Evolutionary conservation across 345 rosid species (phyloP), one percentile per base, ranked within the genome.

Genomic region (Camelina neglecta): DNA sequence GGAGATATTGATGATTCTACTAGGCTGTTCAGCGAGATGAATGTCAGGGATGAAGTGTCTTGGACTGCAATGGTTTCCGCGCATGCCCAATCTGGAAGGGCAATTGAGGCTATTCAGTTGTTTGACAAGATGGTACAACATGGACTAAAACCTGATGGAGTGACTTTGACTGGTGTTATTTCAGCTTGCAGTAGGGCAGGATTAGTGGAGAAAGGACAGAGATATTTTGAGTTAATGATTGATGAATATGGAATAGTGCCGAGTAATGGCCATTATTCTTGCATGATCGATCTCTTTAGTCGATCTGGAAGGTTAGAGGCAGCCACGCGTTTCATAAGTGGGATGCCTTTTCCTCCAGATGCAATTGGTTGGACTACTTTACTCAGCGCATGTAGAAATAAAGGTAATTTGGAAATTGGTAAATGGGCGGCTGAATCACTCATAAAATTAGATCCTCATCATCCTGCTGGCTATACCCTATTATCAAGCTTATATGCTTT

Each of bases 171-270:
- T 13, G 93, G 90, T 47, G 93, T 92, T 76, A 84, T 94, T 60
- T 89, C 95, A 67, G 98, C 98, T 39, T 94, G 97, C 83, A 87
- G 97, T 67, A 87, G 97, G 81, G 90, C 97, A 11, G 97, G 97
- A 57, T 72, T 92, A 67, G 93, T 90, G 72, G 95, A 87, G 73
- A 86, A 89, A 82, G 98, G 98, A 42, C 70, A 74, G 7, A 75
- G 55, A 21, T 90, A 86, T 79, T 92, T 94, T 63, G 86, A 89
- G 33, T 85, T 88, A 20, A 88, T 93, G 95, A 50, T 80, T 18
- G 73, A 80, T 50, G 83, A 90, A 41, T 84, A 90, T 74, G 80
- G 88, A 51, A 85, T 90, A 57, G 76, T 73, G 21, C 96, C 92
- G 4, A 81, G 54, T 75, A 77, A 49, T 79, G 92, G 91, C 66